Evolutionary conservation across 805 yeast genomes (phyloP).

Genomic region (Priceomyces haplophilus): DNA sequence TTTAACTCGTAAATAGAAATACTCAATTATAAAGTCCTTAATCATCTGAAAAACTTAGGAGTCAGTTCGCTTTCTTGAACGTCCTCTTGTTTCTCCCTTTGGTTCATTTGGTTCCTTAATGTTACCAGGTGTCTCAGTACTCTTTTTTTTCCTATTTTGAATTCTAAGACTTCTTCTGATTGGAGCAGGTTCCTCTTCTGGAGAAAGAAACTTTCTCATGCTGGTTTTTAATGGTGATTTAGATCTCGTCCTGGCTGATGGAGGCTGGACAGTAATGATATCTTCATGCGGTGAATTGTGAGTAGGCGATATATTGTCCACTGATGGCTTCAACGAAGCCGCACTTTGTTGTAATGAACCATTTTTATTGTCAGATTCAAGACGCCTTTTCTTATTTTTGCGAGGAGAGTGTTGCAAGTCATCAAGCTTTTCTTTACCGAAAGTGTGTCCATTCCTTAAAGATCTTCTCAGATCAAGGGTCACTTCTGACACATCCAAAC

Average conservation of each 20-base stretch:
- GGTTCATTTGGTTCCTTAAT: constrained; percentile 5
- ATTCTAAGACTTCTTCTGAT: constrained; percentile 6
- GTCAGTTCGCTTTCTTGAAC: constrained; percentile 11
- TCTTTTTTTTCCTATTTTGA: constrained; percentile 1
- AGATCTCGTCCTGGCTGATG: constrained; percentile 32
- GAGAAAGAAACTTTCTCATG: constrained; percentile 16
- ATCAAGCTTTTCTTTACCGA: constrained; percentile 10
- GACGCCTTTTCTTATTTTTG: background rate
- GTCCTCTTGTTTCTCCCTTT: constrained; percentile 17
- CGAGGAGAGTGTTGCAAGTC: background rate
- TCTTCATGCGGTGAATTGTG: background rate
- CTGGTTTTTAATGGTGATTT: constrained; percentile 33
- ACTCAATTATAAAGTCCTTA: background rate
- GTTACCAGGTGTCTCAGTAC: background rate
- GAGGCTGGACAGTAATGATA: constrained; percentile 14
- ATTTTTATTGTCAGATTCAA: background rate
- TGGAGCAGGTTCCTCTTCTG: constrained; percentile 11
- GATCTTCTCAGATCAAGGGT: constrained; percentile 22
- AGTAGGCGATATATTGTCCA: background rate
- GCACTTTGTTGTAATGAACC: background rate
- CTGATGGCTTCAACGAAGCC: background rate
- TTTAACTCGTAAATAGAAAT: background rate
- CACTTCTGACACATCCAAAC: constrained; percentile 21
- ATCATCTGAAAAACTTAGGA: background rate
- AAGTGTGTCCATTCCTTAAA: constrained; percentile 24